phyloP scores from a whole-genome alignment of 441 rosid species.

The Manihot esculenta region DNA sequence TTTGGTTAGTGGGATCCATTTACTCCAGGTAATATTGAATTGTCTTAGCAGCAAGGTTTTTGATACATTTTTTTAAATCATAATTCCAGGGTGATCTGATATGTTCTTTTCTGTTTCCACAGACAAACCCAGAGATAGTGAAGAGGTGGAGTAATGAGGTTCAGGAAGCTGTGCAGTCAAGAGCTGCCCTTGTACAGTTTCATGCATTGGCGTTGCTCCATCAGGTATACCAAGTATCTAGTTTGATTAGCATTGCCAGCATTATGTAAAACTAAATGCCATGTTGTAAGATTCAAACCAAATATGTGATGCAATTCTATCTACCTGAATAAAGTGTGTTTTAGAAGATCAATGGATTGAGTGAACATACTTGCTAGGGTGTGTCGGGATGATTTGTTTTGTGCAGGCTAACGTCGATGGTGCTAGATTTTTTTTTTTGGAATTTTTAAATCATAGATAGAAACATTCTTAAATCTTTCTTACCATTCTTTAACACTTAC shows the following conservation, averaged over 20 bases:
- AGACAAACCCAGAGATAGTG: constrained; percentile 98
- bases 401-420: no score
- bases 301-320: not conserved
- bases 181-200: constrained; percentile 96
- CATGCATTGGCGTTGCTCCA: constrained; percentile 93
- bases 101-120: constrained; percentile 22
- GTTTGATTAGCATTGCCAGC: constrained; percentile 12
- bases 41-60: not conserved
- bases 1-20: constrained; percentile 95
- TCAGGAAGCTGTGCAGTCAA: constrained; percentile 97
- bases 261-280: not conserved
- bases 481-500: not conserved
- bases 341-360: not conserved
- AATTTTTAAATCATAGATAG: not conserved
- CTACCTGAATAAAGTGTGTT: not conserved
- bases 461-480: not conserved
- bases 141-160: constrained; percentile 99
- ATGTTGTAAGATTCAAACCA: not conserved
- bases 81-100: constrained; percentile 4
- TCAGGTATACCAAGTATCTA: constrained; percentile 50
- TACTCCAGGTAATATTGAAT: constrained; percentile 66
- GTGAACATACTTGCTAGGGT: not conserved
- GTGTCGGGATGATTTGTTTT: not conserved
- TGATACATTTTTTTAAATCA: not conserved
- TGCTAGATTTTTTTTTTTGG: not conserved